Conservation (phyloP, 2,329 filamentous ascomycete genomes). For the Lomentospora prolificans region DNA sequence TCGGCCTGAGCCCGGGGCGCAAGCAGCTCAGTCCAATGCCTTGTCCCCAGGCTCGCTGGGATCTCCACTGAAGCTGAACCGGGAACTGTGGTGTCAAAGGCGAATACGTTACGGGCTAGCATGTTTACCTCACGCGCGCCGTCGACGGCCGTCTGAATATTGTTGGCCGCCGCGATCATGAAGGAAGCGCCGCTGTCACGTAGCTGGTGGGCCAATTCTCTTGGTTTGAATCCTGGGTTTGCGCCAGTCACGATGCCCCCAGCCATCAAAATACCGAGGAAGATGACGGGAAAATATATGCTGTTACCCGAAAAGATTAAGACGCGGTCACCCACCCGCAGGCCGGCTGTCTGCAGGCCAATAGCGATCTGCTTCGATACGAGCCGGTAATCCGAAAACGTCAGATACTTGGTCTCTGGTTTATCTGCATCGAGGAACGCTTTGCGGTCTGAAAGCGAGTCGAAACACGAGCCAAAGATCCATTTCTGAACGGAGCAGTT, state of each 20-base stretch:
- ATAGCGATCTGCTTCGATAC: conserved; percentile 64
- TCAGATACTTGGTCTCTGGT: conserved; percentile 59
- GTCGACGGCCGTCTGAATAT: conserved; percentile 53
- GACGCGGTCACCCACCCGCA: conserved; percentile 59
- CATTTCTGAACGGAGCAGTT: conserved; percentile 43
- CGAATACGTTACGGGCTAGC: conserved; percentile 45
- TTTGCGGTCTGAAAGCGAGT: conserved; percentile 30
- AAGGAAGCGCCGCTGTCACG: conserved; percentile 59
- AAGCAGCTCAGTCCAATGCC: conserved; percentile 57
- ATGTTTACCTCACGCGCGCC: conserved; percentile 53
- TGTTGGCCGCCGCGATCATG: conserved; percentile 52
- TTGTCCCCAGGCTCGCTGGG: conserved; percentile 26
- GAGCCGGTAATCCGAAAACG: conserved; percentile 52
- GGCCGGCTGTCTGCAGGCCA: conserved; percentile 53
- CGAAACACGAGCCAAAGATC: conserved; percentile 41
- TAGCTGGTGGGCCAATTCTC: conserved; percentile 68
- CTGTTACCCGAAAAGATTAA: conserved; percentile 66
- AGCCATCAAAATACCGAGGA: conserved; percentile 67
- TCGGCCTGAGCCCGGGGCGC: conserved; percentile 39
- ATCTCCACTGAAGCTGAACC: conserved; percentile 12
- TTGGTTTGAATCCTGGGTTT: conserved; percentile 56
- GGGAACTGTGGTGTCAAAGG: conserved; percentile 49
- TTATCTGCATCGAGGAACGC: conserved; percentile 55
- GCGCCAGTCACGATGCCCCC: conserved; percentile 70
- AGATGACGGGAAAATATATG: conserved; percentile 60